These are phyloP conservation scores for Ogataea ramenticola DNA, from an alignment of 805 yeast genomes.

Conservation along the genomic window DNA sequence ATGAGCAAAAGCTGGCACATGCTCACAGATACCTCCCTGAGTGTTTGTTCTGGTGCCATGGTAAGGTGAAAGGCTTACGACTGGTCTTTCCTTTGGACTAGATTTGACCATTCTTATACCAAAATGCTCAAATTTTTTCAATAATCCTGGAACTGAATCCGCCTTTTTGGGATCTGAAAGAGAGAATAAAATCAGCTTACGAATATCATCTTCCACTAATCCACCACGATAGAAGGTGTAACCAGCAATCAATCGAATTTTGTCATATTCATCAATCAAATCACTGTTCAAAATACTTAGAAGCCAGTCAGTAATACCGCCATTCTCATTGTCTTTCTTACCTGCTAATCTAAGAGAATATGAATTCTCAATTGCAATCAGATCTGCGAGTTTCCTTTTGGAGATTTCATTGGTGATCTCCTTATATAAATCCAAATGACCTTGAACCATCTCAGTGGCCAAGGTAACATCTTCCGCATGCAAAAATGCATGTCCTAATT, in stretches of 20 bases:
- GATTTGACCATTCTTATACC: constrained; percentile 30
- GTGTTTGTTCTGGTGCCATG: constrained; percentile 37
- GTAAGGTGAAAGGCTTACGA: constrained; percentile 37
- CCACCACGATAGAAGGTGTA: constrained; percentile 84
- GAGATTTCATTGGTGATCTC: constrained; percentile 58
- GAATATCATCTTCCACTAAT: constrained; percentile 62
- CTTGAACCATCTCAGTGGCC: constrained; percentile 18
- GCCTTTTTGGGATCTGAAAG: constrained; percentile 16
- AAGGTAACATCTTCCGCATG: constrained; percentile 19
- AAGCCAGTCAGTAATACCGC: constrained; percentile 45
- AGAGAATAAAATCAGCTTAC: constrained; percentile 57
- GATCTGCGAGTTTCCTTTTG: constrained; percentile 50
- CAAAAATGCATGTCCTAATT: constrained; percentile 21
- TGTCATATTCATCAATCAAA: constrained; percentile 44
- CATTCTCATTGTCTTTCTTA: constrained; percentile 44
- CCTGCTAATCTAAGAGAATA: constrained; percentile 70
- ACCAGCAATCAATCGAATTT: constrained; percentile 63
- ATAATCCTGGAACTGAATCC: constrained; percentile 40
- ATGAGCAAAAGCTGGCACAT: constrained; percentile 21
- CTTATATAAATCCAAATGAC: constrained; percentile 33
- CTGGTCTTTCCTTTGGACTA: constrained; percentile 29
- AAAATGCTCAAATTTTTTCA: constrained; percentile 43
- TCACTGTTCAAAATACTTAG: constrained; percentile 36
- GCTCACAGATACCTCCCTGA: constrained; percentile 11
- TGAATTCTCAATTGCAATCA: constrained; percentile 82